phyloP scores from a whole-genome alignment of 345 rosid species.

The Eucalyptus sideroxylon region DNA sequence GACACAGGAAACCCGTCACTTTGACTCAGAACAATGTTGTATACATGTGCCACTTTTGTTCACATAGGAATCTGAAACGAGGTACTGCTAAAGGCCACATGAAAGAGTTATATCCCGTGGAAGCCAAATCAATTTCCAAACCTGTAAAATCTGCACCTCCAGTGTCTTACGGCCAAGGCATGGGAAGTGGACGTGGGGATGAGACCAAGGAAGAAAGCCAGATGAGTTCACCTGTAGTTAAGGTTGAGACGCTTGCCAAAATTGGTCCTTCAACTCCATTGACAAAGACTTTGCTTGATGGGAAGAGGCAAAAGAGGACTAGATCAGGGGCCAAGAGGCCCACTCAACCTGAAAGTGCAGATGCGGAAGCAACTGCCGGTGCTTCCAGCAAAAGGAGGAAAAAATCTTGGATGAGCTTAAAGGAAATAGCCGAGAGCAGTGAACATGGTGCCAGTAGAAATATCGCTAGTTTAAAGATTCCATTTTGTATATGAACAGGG shows the following conservation, averaged over 20 bases:
- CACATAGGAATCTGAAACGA: conserved; percentile 29
- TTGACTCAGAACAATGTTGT: conserved; percentile 47
- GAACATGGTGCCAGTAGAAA: not conserved
- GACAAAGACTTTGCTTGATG: conserved; percentile 11
- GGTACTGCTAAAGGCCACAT: conserved; percentile 40
- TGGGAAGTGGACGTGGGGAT: not conserved
- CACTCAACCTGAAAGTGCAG: conserved; percentile 8
- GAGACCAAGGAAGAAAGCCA: not conserved
- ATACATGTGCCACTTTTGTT: conserved; percentile 61
- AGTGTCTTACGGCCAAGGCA: not conserved
- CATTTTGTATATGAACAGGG: conserved; percentile 5
- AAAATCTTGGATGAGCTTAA: conserved; percentile 41
- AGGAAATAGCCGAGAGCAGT: conserved; percentile 30
- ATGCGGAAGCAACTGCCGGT: not conserved
- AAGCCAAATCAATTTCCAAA: not conserved
- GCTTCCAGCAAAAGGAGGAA: conserved; percentile 31
- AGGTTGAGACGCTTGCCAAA: not conserved
- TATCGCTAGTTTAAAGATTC: conserved; percentile 4
- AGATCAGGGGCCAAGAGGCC: conserved; percentile 17
- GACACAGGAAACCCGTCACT: conserved; percentile 11
- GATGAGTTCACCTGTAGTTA: conserved; percentile 1
- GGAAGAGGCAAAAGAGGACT: conserved; percentile 29
- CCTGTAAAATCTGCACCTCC: not conserved
- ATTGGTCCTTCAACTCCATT: conserved; percentile 16
- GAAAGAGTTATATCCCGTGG: conserved; percentile 29